These are phyloP conservation scores for Exophiala sp. DNA, from an alignment of 2,329 filamentous ascomycete genomes.

Conservation along the genomic window DNA sequence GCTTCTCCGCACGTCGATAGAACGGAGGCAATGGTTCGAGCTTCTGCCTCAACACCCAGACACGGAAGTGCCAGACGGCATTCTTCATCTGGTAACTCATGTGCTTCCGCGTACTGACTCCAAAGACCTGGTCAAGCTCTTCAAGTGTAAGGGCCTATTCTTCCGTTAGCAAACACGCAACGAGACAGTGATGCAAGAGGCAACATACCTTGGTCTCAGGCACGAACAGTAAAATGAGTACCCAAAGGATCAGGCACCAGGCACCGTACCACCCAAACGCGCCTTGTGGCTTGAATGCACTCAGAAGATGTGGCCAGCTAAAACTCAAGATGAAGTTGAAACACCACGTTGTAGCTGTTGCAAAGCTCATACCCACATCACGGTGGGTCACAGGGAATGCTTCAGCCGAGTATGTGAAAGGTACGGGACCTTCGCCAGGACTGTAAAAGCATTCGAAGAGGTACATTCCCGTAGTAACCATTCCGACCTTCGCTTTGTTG, in stretches of 20 bases:
- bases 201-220: conserved; percentile 46
- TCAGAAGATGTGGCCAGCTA: conserved; percentile 50
- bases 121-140: conserved; percentile 53
- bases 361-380: conserved; percentile 60
- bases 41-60: conserved; percentile 39
- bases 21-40: conserved; percentile 35
- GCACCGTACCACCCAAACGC: conserved; percentile 57
- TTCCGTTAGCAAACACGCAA: conserved; percentile 23
- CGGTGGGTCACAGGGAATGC: conserved; percentile 59
- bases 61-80: conserved; percentile 39
- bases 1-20: conserved; percentile 32
- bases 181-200: background rate
- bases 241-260: conserved; percentile 51
- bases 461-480: conserved; percentile 42
- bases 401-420: conserved; percentile 64
- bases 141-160: conserved; percentile 38
- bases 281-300: conserved; percentile 50
- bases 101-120: conserved; percentile 47
- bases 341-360: conserved; percentile 54
- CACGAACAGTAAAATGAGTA: conserved; percentile 51
- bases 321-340: conserved; percentile 55
- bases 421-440: conserved; percentile 59
- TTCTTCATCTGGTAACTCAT: conserved; percentile 40
- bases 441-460: conserved; percentile 48
- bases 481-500: conserved; percentile 36